Evolutionary conservation across 2,329 filamentous ascomycete species (phyloP).

Genomic region (Apiospora marii): DNA sequence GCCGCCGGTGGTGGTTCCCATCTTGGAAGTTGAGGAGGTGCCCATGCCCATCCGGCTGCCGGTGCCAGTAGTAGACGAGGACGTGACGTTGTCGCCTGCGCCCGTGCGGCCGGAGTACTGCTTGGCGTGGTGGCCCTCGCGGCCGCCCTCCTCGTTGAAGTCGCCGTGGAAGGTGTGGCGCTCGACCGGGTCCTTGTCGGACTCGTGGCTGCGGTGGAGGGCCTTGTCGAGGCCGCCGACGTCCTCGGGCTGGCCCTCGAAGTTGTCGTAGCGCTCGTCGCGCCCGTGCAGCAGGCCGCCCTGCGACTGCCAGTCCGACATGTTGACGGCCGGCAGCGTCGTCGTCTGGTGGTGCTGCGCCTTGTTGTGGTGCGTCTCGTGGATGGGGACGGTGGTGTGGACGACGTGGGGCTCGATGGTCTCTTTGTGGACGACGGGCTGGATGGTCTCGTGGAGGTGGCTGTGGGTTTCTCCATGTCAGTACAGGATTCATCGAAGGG

Average conservation of each 20-base stretch:
- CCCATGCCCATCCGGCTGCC: neutral
- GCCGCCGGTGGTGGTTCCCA: neutral
- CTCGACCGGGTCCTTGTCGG: slow-evolving; percentile 31
- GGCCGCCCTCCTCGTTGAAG: slow-evolving; percentile 9
- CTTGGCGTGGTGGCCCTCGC: neutral
- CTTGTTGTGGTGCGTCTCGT: slow-evolving; percentile 74
- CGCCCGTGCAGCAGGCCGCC: slow-evolving; percentile 60
- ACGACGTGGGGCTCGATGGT: slow-evolving; percentile 71
- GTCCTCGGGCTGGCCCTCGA: slow-evolving; percentile 66
- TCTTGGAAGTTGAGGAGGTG: neutral
- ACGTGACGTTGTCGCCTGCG: neutral
- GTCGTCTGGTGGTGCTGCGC: slow-evolving; percentile 72
- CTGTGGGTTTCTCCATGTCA: neutral
- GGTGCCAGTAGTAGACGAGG: neutral
- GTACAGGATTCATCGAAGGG: neutral
- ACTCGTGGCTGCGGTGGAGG: slow-evolving; percentile 26
- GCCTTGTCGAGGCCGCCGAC: slow-evolving; percentile 45
- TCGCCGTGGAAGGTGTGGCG: slow-evolving; percentile 23
- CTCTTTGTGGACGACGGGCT: slow-evolving; percentile 76
- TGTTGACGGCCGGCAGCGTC: slow-evolving; percentile 67
- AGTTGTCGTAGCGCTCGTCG: slow-evolving; percentile 63
- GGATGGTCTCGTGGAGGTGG: slow-evolving; percentile 71
- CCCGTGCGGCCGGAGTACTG: too few relatives aligned
- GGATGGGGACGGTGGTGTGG: slow-evolving; percentile 76
- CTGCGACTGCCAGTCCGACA: slow-evolving; percentile 67